Percentiles rank a stretch among this genome's conserved stretches.
phyloP scores from a whole-genome alignment of 2,329 filamentous ascomycete species.

The Teratosphaeria nubilosa region DNA sequence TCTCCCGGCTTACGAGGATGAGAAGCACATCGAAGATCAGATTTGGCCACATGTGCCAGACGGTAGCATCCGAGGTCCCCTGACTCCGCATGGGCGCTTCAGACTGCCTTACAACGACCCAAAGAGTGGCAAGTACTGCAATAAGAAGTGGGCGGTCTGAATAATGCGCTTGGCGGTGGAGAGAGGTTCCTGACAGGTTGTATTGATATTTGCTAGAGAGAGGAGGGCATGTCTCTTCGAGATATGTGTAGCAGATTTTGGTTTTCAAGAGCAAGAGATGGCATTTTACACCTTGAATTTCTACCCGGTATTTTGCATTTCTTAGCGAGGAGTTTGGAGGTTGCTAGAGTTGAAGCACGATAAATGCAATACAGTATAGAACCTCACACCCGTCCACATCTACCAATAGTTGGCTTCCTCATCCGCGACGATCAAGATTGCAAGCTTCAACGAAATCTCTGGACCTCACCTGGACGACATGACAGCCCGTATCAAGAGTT shows the following conservation, averaged over 20 bases:
- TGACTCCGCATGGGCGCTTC: neutral
- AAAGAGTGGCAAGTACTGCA: neutral
- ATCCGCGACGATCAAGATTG: too few species aligned
- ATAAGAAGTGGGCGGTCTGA: neutral
- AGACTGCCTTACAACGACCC: slow-evolving; percentile 3
- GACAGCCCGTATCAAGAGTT: neutral
- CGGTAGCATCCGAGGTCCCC: neutral
- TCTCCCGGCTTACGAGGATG: neutral
- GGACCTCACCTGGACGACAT: too few species aligned
- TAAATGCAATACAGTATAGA: neutral
- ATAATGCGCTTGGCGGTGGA: too few species aligned
- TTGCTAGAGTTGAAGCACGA: neutral
- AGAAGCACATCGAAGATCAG: neutral
- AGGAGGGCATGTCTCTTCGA: neutral
- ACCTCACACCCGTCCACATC: too few species aligned
- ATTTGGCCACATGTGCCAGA: neutral
- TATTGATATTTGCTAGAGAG: neutral
- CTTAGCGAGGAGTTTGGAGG: neutral
- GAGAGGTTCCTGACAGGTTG: neutral
- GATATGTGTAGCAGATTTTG: neutral
- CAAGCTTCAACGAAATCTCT: too few species aligned
- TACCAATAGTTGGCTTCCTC: too few species aligned
- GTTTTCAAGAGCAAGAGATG: neutral
- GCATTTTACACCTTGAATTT: neutral
- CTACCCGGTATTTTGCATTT: neutral